Base-by-base conservation (phyloP, 2,329 filamentous ascomycete genomes). In the Teratosphaeria nubilosa region DNA sequence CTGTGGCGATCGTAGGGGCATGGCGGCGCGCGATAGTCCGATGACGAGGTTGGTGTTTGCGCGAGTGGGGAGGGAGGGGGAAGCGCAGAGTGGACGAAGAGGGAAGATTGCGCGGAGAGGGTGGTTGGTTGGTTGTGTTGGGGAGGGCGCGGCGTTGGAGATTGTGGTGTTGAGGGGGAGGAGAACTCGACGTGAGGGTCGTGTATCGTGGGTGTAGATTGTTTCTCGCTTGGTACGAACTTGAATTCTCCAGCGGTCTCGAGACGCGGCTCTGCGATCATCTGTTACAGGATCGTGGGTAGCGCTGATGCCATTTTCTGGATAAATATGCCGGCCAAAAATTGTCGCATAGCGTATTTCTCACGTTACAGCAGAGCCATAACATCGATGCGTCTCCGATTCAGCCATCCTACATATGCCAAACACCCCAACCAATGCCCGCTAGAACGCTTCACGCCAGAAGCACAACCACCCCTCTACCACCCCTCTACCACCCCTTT, bases 381-480 rank as follows among this genome's bases (percentile, higher is more conserved):
- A 1, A 6, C 3, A 6, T 48, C 41, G 41, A 16, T 48, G 41
- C 41, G 41, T 22, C 16, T 20, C 2, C n/a, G 9, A 2, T 24
- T 22, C 41, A 22, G 7, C 41, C 27, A 53, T 53, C 7, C 11
- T 32, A 53, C 51, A 53, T 13, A 27, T 6, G 4, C 3, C 30
- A 16, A 5, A 27, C 22, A 11, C 20, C 9, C 20, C 20, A 24
- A 51, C 6, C 24, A 16, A 45, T 55, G 45, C 54, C 37, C 55
- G 55, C 55, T 56, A 24, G 55, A 56, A 56, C 55, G 55, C 55
- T 56, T 30, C 31, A 25, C 20, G 41, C n/a, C 41, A 48, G 2
- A 48, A 6, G 22, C 41, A 48, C 41, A 24, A 2, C n/a, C 10
- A 41, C 13, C 5, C 34, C 32, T 32, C n/a, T n/a, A n/a, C n/a